These are phyloP conservation scores for Escovopsis sp. DNA, from an alignment of 2,329 filamentous ascomycete species.

Conservation along the genomic window DNA sequence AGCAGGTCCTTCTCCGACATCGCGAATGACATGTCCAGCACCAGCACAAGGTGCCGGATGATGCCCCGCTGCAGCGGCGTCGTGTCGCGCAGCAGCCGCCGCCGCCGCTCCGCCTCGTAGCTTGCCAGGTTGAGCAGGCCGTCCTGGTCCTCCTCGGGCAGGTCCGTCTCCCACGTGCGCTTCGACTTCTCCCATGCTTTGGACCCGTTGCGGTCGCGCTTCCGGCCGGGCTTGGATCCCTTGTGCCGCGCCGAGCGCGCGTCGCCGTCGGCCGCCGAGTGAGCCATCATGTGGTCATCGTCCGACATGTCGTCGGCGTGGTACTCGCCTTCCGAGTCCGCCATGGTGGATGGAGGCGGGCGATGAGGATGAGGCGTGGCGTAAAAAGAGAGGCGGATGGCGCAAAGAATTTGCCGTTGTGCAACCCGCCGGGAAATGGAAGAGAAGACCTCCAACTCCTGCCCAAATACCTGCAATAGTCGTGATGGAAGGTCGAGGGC, in stretches of 20 bases:
- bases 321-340: constrained; percentile 60
- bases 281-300: constrained; percentile 41
- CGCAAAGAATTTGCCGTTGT: too few relatives aligned
- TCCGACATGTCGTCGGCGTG: constrained; percentile 48
- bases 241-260: constrained; percentile 13
- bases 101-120: constrained; percentile 69
- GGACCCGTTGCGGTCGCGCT: constrained; percentile 24
- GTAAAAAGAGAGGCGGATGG: neutral
- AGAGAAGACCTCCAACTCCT: too few relatives aligned
- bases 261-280: constrained; percentile 28
- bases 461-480: too few relatives aligned
- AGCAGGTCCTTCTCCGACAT: constrained; percentile 94
- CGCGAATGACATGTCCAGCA: constrained; percentile 81
- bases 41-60: constrained; percentile 85
- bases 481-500: too few relatives aligned
- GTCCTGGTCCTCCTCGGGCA: constrained; percentile 56
- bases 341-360: constrained; percentile 32
- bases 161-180: constrained; percentile 56
- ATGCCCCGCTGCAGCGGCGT: constrained; percentile 93
- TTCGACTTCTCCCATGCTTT: constrained; percentile 54
- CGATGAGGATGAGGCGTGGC: constrained; percentile 1
- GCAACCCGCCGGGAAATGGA: too few relatives aligned
- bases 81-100: constrained; percentile 75
- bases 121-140: constrained; percentile 65
- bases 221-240: constrained; percentile 7